Evolutionary conservation across 495 filamentous ascomycete genomes (phyloP).

Genomic region (Lindgomyces ingoldianus): DNA sequence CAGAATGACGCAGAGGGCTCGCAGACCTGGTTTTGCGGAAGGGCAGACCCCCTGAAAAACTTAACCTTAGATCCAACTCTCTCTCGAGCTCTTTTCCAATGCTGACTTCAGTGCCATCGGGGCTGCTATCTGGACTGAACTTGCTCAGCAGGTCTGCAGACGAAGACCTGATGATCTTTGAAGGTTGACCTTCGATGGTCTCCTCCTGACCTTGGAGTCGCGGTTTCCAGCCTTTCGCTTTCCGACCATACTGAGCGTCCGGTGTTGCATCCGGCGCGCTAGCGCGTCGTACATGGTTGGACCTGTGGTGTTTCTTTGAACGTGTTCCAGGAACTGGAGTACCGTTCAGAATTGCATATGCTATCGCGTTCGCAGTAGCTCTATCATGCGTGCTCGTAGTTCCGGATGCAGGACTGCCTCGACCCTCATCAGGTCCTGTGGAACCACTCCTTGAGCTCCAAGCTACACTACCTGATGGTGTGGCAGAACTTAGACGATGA

Average conservation of each 20-base stretch:
- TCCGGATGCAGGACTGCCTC: conserved; percentile 6
- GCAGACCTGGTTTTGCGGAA: conserved; percentile 18
- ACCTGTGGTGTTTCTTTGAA: not conserved
- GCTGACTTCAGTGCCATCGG: conserved; percentile 4
- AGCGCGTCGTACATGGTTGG: conserved; percentile 9
- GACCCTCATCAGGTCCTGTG: conserved; percentile 20
- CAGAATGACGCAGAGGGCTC: conserved; percentile 10
- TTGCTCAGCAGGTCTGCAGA: conserved; percentile 21
- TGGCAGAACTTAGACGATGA: conserved; percentile 26
- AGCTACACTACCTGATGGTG: conserved; percentile 11
- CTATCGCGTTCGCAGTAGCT: conserved; percentile 10
- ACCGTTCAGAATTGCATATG: conserved; percentile 28
- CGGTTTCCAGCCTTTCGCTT: conserved; percentile 26
- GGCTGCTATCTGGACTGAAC: conserved; percentile 23
- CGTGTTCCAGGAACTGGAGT: not conserved
- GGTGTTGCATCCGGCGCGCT: conserved; percentile 21
- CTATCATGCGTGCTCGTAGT: not conserved
- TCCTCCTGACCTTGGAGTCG: conserved; percentile 2
- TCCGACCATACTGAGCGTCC: conserved; percentile 1
- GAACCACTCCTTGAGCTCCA: conserved; percentile 26
- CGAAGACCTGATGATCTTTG: conserved; percentile 1
- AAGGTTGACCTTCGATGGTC: not conserved
- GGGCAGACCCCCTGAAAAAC: not conserved
- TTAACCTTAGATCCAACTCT: conserved; percentile 14
- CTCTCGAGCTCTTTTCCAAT: not conserved